A percentile compares a stretch with the other conserved stretches of the same genome.
phyloP scores from a whole-genome alignment of 805 yeast genomes.

The Starmerella apicola region DNA sequence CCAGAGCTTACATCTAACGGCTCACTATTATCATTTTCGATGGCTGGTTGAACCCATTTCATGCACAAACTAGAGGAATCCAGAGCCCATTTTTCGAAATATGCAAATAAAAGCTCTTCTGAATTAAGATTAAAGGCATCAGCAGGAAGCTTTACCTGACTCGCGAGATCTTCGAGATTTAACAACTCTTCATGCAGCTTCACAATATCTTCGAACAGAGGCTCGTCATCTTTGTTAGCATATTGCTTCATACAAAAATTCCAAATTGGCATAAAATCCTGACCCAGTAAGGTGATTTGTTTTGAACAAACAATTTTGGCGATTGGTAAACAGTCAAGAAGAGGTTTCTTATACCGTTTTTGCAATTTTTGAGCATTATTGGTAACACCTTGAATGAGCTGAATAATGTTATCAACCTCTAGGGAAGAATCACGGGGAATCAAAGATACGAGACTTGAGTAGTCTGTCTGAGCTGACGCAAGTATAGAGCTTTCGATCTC shows the following conservation, averaged over 20 bases:
- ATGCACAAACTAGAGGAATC: constrained; percentile 36
- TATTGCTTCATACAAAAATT: constrained; percentile 22
- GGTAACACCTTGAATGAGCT: constrained; percentile 43
- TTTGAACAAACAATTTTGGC: constrained; percentile 28
- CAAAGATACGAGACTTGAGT: constrained; percentile 32
- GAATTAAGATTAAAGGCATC: constrained; percentile 40
- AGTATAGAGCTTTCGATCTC: constrained; percentile 29
- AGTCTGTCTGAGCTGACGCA: constrained; percentile 34
- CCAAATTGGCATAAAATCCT: constrained; percentile 28
- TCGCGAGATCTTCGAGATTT: constrained; percentile 41
- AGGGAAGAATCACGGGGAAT: constrained; percentile 52
- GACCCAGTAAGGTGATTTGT: constrained; percentile 25
- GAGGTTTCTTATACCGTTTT: constrained; percentile 46
- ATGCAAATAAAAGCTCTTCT: constrained; percentile 45
- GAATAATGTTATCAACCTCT: constrained; percentile 42
- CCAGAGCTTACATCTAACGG: constrained; percentile 35
- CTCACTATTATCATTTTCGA: constrained; percentile 45
- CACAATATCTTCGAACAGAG: constrained; percentile 42
- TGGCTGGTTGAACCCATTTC: constrained; percentile 41
- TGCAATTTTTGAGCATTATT: constrained; percentile 40
- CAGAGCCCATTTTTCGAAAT: constrained; percentile 32
- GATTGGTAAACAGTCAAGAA: constrained; percentile 47
- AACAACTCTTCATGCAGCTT: constrained; percentile 42
- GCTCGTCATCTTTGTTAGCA: constrained; percentile 18
- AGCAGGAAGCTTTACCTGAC: constrained; percentile 34